Conservation (phyloP, 2,329 filamentous ascomycete genomes). For the Monosporascus sp. region DNA sequence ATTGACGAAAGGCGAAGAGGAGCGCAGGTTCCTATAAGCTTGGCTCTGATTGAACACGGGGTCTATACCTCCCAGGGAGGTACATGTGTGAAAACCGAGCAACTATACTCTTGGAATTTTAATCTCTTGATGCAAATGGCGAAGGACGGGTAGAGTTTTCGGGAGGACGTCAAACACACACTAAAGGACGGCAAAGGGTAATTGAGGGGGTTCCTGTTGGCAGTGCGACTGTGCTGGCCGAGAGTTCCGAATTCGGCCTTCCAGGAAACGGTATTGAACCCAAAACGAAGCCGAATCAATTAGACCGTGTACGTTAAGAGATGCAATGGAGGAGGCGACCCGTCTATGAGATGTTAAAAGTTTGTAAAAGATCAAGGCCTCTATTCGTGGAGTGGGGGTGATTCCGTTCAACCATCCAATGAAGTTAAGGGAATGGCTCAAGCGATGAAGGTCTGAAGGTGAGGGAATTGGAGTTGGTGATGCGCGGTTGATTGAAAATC, state of each 20-base stretch:
- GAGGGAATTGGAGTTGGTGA: constrained; percentile 8
- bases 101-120: background rate
- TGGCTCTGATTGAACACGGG: background rate
- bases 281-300: background rate
- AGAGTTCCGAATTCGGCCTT: constrained; percentile 6
- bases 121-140: background rate
- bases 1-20: background rate
- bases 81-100: background rate
- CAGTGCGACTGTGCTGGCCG: background rate
- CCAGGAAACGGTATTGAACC: background rate
- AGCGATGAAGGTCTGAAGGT: constrained; percentile 4
- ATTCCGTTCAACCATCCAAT: constrained; percentile 5
- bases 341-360: background rate
- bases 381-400: constrained; percentile 3
- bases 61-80: background rate
- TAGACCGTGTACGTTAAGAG: background rate
- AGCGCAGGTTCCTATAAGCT: background rate
- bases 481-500: constrained; percentile 18
- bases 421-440: constrained; percentile 2
- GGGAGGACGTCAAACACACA: background rate
- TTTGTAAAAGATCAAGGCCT: background rate
- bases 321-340: background rate
- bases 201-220: background rate
- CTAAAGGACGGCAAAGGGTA: background rate
- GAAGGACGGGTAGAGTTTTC: too few relatives aligned